Evolutionary conservation across 1,139 yeast species (phyloP).

Genomic region (Geotrichum restrictum): DNA sequence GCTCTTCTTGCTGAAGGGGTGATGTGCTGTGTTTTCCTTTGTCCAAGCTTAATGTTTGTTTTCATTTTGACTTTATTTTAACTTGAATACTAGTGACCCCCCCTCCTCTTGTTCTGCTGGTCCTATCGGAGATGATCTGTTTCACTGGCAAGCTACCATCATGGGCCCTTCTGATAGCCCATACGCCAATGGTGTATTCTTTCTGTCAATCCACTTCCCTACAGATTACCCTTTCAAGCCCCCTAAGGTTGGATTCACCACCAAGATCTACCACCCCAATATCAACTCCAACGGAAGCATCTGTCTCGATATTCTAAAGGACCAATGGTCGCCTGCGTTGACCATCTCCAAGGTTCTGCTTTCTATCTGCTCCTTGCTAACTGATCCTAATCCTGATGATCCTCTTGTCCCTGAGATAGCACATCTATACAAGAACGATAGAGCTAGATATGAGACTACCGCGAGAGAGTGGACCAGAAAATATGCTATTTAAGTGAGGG

Average conservation of each 20-base stretch:
- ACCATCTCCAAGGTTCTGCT: slow-evolving; percentile 85
- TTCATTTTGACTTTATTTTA: background rate
- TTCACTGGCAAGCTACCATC: slow-evolving; percentile 96
- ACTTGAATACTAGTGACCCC: slow-evolving; percentile 66
- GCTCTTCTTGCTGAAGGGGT: too few relatives aligned
- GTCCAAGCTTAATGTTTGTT: too few relatives aligned
- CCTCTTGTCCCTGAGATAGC: slow-evolving; percentile 99
- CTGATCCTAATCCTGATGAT: slow-evolving; percentile 98
- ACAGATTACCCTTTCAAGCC: slow-evolving; percentile 94
- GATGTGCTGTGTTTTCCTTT: too few relatives aligned
- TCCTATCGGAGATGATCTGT: slow-evolving; percentile 93
- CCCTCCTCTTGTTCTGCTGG: slow-evolving; percentile 99
- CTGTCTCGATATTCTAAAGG: slow-evolving; percentile 79
- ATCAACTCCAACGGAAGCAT: slow-evolving; percentile 85
- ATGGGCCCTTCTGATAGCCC: slow-evolving; percentile 96
- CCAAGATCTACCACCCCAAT: slow-evolving; percentile 87
- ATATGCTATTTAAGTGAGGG: slow-evolving; percentile 67
- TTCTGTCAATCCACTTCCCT: slow-evolving; percentile 88
- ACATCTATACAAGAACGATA: slow-evolving; percentile 90
- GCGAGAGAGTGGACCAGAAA: slow-evolving; percentile 99
- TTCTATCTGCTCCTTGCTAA: slow-evolving; percentile 83
- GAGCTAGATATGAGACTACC: slow-evolving; percentile 90
- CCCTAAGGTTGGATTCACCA: slow-evolving; percentile 85
- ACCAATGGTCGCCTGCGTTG: slow-evolving; percentile 89
- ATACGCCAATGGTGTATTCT: slow-evolving; percentile 89